Percentiles rank a stretch among this genome's conserved stretches.
These are phyloP conservation scores for Globisporangium iwayamae DNA, from an alignment of 352 stramenopile genomes.

Conservation along the genomic window DNA sequence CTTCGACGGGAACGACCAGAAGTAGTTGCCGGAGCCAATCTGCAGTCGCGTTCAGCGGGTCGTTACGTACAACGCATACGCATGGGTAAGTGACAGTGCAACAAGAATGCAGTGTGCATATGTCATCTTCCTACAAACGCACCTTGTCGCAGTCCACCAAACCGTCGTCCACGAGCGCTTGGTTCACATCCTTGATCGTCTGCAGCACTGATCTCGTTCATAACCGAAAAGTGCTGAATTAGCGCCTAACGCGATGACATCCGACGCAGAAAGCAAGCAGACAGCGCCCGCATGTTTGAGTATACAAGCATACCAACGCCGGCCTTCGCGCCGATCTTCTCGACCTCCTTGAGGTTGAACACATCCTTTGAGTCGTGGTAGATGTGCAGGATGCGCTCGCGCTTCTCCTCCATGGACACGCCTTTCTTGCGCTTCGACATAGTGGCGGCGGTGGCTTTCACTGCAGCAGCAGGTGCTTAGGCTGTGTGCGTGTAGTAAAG, in stretches of 20 bases:
- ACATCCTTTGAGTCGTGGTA: conserved; percentile 86
- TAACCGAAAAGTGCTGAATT: too few relatives aligned
- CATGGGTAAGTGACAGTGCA: not conserved
- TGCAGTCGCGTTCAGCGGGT: not conserved
- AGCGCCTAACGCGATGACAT: too few relatives aligned
- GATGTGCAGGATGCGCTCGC: conserved; percentile 77
- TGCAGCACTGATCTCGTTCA: conserved; percentile 53
- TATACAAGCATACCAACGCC: conserved; percentile 50
- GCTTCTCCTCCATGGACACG: conserved; percentile 85
- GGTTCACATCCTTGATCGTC: conserved; percentile 88
- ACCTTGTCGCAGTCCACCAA: conserved; percentile 85
- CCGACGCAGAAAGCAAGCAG: too few relatives aligned
- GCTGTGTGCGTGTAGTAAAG: not conserved
- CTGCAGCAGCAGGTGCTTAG: not conserved
- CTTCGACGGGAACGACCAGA: conserved; percentile 87
- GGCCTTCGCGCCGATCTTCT: conserved; percentile 83
- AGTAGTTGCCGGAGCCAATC: conserved; percentile 87
- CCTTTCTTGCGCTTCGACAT: conserved; percentile 78
- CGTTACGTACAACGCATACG: not conserved
- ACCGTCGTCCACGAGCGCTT: conserved; percentile 77
- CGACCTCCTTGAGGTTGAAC: conserved; percentile 85
- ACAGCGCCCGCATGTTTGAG: not conserved
- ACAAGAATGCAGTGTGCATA: too few relatives aligned
- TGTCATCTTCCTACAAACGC: not conserved
- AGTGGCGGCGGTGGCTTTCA: not conserved